Evolutionary conservation across 257 asterid species (phyloP).

Genomic region (Solanum piurae): DNA sequence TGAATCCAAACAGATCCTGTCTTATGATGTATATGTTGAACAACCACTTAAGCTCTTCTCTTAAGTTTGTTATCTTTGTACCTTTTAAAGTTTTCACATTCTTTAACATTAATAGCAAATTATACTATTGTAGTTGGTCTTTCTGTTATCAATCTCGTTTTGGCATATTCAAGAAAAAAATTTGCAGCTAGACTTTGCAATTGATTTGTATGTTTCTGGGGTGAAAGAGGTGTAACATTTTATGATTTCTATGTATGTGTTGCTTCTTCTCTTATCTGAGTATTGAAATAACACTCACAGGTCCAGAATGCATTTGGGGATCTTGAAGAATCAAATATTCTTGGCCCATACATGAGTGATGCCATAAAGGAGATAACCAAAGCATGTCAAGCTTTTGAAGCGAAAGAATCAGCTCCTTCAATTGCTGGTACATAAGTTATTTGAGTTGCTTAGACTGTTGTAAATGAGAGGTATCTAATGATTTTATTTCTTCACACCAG

Average conservation of each 20-base stretch:
- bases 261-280: neutral
- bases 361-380: slow-evolving; percentile 72
- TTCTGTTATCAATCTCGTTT: neutral
- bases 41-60: neutral
- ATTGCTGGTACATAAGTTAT: slow-evolving; percentile 50
- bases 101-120: neutral
- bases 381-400: slow-evolving; percentile 83
- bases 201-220: neutral
- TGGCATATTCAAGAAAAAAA: neutral
- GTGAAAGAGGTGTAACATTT: neutral
- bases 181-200: neutral
- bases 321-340: slow-evolving; percentile 84
- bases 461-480: neutral
- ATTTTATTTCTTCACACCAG: slow-evolving; percentile 29
- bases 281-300: slow-evolving; percentile 23
- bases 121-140: neutral
- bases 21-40: neutral
- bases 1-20: neutral
- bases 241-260: neutral
- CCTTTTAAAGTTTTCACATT: neutral
- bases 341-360: slow-evolving; percentile 66
- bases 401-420: slow-evolving; percentile 85
- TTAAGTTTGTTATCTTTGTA: neutral
- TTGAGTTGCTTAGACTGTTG: neutral
- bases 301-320: slow-evolving; percentile 70